These are phyloP conservation scores for Xanthoconium separans DNA, from an alignment of 1,284 basidiomycete genomes.

Conservation along the genomic window DNA sequence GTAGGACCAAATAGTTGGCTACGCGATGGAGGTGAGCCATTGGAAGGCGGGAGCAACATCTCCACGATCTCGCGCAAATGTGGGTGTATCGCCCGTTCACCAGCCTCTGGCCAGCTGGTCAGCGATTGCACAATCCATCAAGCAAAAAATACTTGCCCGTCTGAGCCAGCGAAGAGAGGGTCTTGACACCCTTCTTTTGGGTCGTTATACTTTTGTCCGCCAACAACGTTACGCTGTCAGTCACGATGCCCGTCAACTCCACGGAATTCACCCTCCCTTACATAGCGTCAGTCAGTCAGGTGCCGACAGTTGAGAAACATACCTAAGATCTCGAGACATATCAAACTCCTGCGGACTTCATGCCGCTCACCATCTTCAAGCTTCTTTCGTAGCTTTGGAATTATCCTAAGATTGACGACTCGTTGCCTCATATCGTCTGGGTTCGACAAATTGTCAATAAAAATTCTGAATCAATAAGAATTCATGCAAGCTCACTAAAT, in stretches of 20 bases:
- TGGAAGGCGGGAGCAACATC: too few species aligned
- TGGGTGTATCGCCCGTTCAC: too few species aligned
- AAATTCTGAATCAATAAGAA: not conserved
- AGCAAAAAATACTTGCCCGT: not conserved
- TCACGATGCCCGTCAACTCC: too few species aligned
- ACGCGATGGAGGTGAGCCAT: too few species aligned
- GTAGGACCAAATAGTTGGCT: too few species aligned
- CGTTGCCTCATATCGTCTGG: not conserved
- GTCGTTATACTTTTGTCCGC: not conserved
- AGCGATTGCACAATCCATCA: too few species aligned
- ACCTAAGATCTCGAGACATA: conserved; percentile 8
- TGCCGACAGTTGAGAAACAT: not conserved
- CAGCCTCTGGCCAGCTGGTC: too few species aligned
- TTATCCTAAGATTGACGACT: not conserved
- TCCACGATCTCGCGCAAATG: too few species aligned
- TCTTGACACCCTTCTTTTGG: conserved; percentile 6
- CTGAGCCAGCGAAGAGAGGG: conserved; percentile 2
- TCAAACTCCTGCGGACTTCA: not conserved
- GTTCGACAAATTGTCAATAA: not conserved
- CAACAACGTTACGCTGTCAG: too few species aligned
- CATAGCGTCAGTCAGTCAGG: too few species aligned
- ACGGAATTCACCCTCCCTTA: too few species aligned
- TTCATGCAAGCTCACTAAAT: too few species aligned
- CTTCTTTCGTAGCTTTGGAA: not conserved
- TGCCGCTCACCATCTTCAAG: not conserved